phyloP scores from a whole-genome alignment of 2,329 filamentous ascomycete genomes.

The Exophiala lecanii-corni region DNA sequence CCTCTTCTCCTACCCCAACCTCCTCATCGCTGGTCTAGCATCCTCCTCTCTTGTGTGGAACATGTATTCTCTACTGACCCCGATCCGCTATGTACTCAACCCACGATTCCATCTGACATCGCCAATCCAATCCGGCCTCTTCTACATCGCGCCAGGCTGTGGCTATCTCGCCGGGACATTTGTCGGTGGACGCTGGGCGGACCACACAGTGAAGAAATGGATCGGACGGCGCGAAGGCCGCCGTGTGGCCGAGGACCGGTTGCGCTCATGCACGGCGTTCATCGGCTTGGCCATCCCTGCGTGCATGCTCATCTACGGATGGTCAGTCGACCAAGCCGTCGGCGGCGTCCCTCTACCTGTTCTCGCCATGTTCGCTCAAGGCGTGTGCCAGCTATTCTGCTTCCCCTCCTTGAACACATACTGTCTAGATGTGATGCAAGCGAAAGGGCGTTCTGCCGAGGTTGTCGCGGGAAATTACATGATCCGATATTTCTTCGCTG shows the following conservation, averaged over 20 bases:
- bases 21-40: conserved; percentile 58
- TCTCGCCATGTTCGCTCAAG: conserved; percentile 69
- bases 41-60: conserved; percentile 67
- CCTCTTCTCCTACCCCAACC: conserved; percentile 65
- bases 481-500: conserved; percentile 69
- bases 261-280: conserved; percentile 56
- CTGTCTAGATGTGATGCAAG: conserved; percentile 75
- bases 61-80: conserved; percentile 65
- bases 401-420: conserved; percentile 75
- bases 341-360: conserved; percentile 59
- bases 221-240: conserved; percentile 53
- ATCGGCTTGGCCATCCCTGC: conserved; percentile 55
- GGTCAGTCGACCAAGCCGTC: conserved; percentile 53
- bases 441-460: conserved; percentile 57
- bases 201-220: conserved; percentile 61
- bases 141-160: conserved; percentile 68
- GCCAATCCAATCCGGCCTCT: conserved; percentile 64
- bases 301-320: conserved; percentile 66
- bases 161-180: conserved; percentile 68
- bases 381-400: conserved; percentile 68
- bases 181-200: conserved; percentile 67
- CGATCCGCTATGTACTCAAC: conserved; percentile 69
- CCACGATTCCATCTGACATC: conserved; percentile 65
- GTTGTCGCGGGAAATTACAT: conserved; percentile 79
- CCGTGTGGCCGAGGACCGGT: conserved; percentile 64